A percentile compares a stretch with the other conserved stretches of the same genome.
Evolutionary conservation across 805 yeast species (phyloP).

Genomic region (Pichia occidentalis): DNA sequence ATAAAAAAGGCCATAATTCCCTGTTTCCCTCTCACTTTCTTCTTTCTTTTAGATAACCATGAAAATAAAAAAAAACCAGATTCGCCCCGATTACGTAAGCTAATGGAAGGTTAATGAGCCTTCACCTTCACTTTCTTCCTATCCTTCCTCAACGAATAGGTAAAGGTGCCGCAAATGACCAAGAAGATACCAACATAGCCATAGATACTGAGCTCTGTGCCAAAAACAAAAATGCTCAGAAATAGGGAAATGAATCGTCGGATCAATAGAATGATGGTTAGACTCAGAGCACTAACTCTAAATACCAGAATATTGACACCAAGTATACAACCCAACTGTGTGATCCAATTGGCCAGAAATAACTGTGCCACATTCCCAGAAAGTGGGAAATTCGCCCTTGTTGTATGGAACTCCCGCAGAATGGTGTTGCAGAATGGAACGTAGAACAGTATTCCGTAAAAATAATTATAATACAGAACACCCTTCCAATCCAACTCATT

Average conservation of each 20-base stretch:
- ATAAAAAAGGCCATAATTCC: too few relatives aligned
- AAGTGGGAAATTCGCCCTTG: neutral
- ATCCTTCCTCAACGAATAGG: slow-evolving; percentile 29
- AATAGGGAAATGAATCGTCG: slow-evolving; percentile 57
- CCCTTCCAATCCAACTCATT: slow-evolving; percentile 51
- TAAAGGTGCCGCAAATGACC: slow-evolving; percentile 50
- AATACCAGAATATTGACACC: slow-evolving; percentile 64
- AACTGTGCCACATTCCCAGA: too few relatives aligned
- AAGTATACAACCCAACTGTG: slow-evolving; percentile 56
- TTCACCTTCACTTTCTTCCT: too few relatives aligned
- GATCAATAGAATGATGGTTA: slow-evolving; percentile 51
- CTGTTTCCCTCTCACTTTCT: too few relatives aligned
- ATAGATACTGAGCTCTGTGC: slow-evolving; percentile 34
- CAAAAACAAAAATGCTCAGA: slow-evolving; percentile 49
- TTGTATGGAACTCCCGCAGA: slow-evolving; percentile 13
- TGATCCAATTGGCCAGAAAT: slow-evolving; percentile 38
- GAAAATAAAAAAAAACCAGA: too few relatives aligned
- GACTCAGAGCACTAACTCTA: slow-evolving; percentile 52
- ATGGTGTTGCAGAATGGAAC: slow-evolving; percentile 29
- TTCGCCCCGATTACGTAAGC: too few relatives aligned
- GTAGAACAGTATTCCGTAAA: slow-evolving; percentile 50
- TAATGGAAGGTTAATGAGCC: too few relatives aligned
- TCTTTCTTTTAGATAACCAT: too few relatives aligned
- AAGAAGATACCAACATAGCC: slow-evolving; percentile 42
- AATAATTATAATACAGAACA: slow-evolving; percentile 53